Conservation (phyloP, 169 alveolate species). For the Plasmodium yoelii region DNA sequence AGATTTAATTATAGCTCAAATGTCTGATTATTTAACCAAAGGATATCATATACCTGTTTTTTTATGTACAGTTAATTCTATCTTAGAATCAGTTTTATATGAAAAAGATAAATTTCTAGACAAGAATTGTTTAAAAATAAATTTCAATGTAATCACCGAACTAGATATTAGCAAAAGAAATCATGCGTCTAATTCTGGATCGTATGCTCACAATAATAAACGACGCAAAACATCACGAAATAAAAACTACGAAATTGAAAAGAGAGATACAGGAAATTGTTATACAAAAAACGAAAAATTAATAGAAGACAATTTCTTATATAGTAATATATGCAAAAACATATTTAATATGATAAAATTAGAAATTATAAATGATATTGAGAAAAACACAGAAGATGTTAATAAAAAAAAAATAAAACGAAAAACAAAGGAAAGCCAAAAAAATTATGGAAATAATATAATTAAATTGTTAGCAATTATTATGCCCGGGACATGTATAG, state of each 20-base stretch:
- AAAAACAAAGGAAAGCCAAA: conserved; percentile 73
- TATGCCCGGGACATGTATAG: conserved; percentile 57
- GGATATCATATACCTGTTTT: conserved; percentile 71
- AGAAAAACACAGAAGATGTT: conserved; percentile 70
- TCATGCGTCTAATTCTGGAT: not conserved
- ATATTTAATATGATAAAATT: conserved; percentile 66
- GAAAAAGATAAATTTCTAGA: conserved; percentile 70
- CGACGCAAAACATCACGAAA: not conserved
- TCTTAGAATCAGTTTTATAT: conserved; percentile 39
- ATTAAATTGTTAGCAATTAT: conserved; percentile 51
- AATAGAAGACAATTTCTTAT: not conserved
- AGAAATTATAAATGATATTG: conserved; percentile 69
- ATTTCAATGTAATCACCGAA: conserved; percentile 26
- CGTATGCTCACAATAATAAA: too few species aligned
- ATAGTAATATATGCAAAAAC: conserved; percentile 25
- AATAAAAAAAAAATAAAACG: conserved; percentile 64
- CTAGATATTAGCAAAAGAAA: not conserved
- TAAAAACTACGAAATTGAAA: not conserved
- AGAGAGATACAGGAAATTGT: not conserved
- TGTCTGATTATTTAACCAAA: conserved; percentile 70
- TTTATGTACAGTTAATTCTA: conserved; percentile 64
- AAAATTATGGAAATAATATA: conserved; percentile 70
- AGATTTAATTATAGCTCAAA: conserved; percentile 55
- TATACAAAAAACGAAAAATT: not conserved
- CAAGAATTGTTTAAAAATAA: conserved; percentile 32